A percentile compares a stretch with the other conserved stretches of the same genome.
These are phyloP conservation scores for Alternaria ethzedia DNA, from an alignment of 2,329 filamentous ascomycete species.

Conservation along the genomic window DNA sequence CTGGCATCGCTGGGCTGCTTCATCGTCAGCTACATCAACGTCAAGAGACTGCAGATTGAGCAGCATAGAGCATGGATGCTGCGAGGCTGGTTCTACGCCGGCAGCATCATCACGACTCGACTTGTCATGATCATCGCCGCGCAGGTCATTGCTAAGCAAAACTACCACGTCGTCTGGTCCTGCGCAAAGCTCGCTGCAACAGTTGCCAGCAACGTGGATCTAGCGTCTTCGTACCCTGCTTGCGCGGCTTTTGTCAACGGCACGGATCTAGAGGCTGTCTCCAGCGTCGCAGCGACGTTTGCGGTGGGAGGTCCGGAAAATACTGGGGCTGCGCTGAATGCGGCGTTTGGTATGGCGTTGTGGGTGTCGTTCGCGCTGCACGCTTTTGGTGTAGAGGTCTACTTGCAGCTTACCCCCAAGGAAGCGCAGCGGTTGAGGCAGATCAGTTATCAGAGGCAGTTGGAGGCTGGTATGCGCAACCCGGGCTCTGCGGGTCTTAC, in stretches of 20 bases:
- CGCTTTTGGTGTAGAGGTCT: conserved; percentile 44
- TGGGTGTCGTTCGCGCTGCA: conserved; percentile 64
- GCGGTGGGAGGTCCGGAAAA: conserved; percentile 30
- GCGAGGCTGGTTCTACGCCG: conserved; percentile 50
- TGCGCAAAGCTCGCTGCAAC: conserved; percentile 60
- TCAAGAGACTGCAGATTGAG: conserved; percentile 64
- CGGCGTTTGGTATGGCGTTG: conserved; percentile 59
- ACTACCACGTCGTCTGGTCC: conserved; percentile 48
- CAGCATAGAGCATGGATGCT: conserved; percentile 43
- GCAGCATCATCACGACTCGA: conserved; percentile 60
- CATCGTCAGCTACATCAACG: conserved; percentile 60
- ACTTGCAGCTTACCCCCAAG: conserved; percentile 57
- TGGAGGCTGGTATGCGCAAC: conserved; percentile 60
- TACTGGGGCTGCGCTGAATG: conserved; percentile 53
- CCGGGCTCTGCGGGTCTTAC: conserved; percentile 46
- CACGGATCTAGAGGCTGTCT: conserved; percentile 24
- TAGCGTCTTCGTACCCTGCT: conserved; percentile 50
- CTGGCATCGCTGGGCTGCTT: conserved; percentile 56
- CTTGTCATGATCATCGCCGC: conserved; percentile 56
- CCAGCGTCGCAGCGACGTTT: conserved; percentile 36
- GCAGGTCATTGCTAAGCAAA: conserved; percentile 46
- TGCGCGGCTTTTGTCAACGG: conserved; percentile 54
- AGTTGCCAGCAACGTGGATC: conserved; percentile 5
- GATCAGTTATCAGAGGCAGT: conserved; percentile 63
- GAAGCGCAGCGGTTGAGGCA: conserved; percentile 61